Evolutionary conservation across 768 basidiomycete species (phyloP).

Genomic region (Termitomyces sp.): DNA sequence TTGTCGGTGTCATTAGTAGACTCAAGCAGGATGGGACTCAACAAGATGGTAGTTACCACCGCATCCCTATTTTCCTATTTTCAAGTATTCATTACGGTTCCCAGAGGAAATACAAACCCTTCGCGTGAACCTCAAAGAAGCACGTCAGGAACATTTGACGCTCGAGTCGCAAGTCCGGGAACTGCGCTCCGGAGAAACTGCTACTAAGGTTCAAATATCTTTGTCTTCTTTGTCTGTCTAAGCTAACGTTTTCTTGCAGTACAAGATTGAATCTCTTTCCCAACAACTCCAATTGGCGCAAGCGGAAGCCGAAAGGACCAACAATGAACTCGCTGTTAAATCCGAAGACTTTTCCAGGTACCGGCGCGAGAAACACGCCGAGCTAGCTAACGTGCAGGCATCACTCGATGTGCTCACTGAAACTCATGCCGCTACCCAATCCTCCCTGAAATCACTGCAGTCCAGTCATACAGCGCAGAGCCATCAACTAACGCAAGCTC

Average conservation of each 20-base stretch:
- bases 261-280: constrained; percentile 78
- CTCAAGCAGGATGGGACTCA: constrained; percentile 71
- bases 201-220: constrained; percentile 54
- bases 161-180: constrained; percentile 69
- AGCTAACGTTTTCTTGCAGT: constrained; percentile 37
- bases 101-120: constrained; percentile 70
- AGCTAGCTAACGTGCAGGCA: constrained; percentile 70
- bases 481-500: constrained; percentile 72
- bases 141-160: constrained; percentile 65
- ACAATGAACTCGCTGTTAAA: constrained; percentile 62
- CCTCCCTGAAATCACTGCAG: constrained; percentile 69
- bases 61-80: neutral
- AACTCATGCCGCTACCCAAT: constrained; percentile 58
- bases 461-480: constrained; percentile 65
- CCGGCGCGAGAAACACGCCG: constrained; percentile 74
- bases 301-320: constrained; percentile 68
- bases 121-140: constrained; percentile 64
- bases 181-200: constrained; percentile 67
- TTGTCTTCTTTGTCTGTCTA: neutral
- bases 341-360: constrained; percentile 82
- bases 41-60: constrained; percentile 59
- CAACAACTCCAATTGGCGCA: constrained; percentile 79
- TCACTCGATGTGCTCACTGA: constrained; percentile 70
- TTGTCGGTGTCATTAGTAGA: constrained; percentile 77
- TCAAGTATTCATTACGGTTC: constrained; percentile 8